Conservation (phyloP, 1,284 basidiomycete species). For the Omphalotus olearius region DNA sequence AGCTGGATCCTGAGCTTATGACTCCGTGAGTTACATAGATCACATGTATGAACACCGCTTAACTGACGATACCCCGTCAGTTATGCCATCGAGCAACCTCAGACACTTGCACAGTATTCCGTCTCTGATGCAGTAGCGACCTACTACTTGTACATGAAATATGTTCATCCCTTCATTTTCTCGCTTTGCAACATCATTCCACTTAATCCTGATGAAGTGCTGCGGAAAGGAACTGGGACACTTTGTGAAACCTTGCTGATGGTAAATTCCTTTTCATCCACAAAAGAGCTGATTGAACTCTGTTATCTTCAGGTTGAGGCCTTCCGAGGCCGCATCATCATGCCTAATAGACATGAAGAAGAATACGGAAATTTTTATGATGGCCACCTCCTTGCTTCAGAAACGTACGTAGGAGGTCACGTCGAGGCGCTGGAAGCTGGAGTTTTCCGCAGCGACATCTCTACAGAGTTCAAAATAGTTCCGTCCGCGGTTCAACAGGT, state of each 20-base stretch:
- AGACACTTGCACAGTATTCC: constrained; percentile 94
- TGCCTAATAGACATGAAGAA: constrained; percentile 98
- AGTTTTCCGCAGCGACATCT: constrained; percentile 95
- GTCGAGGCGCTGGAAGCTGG: constrained; percentile 99
- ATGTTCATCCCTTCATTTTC: constrained; percentile 99
- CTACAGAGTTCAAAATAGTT: constrained; percentile 93
- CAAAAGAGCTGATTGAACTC: constrained; percentile 3
- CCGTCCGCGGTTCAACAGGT: constrained; percentile 87
- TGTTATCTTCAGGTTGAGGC: constrained; percentile 81
- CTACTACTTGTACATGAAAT: constrained; percentile 99
- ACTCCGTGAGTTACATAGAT: constrained; percentile 72
- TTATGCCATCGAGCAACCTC: constrained; percentile 96
- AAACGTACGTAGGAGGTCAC: constrained; percentile 99
- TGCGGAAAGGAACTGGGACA: constrained; percentile 95
- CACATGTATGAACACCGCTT: not conserved
- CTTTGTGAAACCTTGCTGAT: constrained; percentile 97
- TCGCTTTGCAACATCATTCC: constrained; percentile 99
- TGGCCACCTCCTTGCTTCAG: constrained; percentile 92
- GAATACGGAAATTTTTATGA: constrained; percentile 91
- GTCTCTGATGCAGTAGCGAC: constrained; percentile 99
- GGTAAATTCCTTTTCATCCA: constrained; percentile 49
- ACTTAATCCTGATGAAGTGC: constrained; percentile 92
- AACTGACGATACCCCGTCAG: constrained; percentile 34
- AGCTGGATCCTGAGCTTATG: constrained; percentile 98
- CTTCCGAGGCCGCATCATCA: constrained; percentile 87